Percentiles rank a stretch among this genome's conserved stretches.
phyloP scores from a whole-genome alignment of 2,329 filamentous ascomycete genomes.

The Stemphylium vesicarium region DNA sequence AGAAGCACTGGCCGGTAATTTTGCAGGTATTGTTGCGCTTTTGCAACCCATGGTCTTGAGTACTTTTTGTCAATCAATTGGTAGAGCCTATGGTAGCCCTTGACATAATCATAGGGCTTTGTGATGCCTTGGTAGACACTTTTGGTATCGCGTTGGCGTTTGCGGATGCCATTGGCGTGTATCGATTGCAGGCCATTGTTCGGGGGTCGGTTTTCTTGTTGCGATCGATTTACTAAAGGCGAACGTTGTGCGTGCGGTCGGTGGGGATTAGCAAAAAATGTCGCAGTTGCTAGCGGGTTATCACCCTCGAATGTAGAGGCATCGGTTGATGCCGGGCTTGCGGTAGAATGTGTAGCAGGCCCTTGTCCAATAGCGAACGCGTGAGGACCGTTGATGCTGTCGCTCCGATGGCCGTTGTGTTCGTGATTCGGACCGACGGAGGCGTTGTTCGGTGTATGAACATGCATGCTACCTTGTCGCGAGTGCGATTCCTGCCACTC shows the following conservation, averaged over 20 bases:
- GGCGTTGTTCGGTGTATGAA: constrained; percentile 52
- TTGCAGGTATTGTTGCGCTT: constrained; percentile 85
- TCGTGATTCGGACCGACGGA: constrained; percentile 46
- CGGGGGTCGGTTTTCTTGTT: constrained; percentile 33
- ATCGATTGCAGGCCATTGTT: constrained; percentile 42
- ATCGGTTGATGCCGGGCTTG: constrained; percentile 60
- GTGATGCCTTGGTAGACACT: constrained; percentile 88
- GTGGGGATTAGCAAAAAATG: constrained; percentile 44
- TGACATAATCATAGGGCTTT: constrained; percentile 89
- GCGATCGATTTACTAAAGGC: constrained; percentile 33
- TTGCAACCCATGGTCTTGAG: constrained; percentile 74
- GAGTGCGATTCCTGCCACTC: constrained; percentile 50
- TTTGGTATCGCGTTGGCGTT: constrained; percentile 73
- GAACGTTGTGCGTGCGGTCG: constrained; percentile 41
- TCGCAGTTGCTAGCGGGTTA: constrained; percentile 42
- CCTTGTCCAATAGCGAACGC: constrained; percentile 69
- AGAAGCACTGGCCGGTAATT: constrained; percentile 94
- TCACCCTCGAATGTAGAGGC: constrained; percentile 54
- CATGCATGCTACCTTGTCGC: constrained; percentile 53
- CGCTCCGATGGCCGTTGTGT: constrained; percentile 35
- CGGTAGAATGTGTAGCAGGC: constrained; percentile 62
- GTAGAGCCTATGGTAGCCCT: constrained; percentile 87
- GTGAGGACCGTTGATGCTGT: constrained; percentile 54
- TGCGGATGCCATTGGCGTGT: constrained; percentile 49
- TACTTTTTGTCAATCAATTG: constrained; percentile 81